Conservation (phyloP, 495 filamentous ascomycete species). For the Hypoxylon lenormandii region DNA sequence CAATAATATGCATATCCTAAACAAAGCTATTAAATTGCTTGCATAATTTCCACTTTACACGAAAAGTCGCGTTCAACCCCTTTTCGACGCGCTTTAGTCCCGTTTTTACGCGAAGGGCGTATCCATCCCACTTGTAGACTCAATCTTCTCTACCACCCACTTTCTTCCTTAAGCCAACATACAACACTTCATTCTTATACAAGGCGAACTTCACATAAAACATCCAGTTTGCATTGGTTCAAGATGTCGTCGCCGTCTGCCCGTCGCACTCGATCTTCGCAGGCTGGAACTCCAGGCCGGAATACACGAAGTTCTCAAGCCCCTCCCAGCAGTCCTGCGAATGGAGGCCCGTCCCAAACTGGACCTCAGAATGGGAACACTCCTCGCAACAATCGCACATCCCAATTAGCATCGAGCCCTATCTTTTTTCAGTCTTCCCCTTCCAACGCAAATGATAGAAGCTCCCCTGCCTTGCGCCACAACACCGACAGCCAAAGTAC, state of each 20-base stretch:
- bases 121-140: slow-evolving; percentile 18
- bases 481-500: slow-evolving; percentile 69
- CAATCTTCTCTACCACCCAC: slow-evolving; percentile 16
- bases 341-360: slow-evolving; percentile 57
- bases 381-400: slow-evolving; percentile 59
- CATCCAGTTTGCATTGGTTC: slow-evolving; percentile 18
- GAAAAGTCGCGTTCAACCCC: slow-evolving; percentile 41
- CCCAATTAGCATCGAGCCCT: slow-evolving; percentile 76
- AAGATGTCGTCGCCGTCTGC: slow-evolving; percentile 71
- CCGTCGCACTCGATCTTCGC: slow-evolving; percentile 67
- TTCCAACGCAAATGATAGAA: slow-evolving; percentile 58
- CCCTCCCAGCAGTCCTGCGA: slow-evolving; percentile 64
- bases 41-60: slow-evolving; percentile 47
- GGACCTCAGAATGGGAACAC: slow-evolving; percentile 53
- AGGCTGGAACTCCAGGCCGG: slow-evolving; percentile 68
- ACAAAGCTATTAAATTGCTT: slow-evolving; percentile 16
- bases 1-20: slow-evolving; percentile 2
- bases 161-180: slow-evolving; percentile 21
- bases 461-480: slow-evolving; percentile 65
- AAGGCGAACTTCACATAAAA: slow-evolving; percentile 6
- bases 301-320: slow-evolving; percentile 64
- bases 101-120: slow-evolving; percentile 34
- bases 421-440: slow-evolving; percentile 86
- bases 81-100: slow-evolving; percentile 32
- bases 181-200: slow-evolving; percentile 3